A percentile compares a stretch with the other conserved stretches of the same genome.
These are phyloP conservation scores for Scedosporium dehoogii DNA, from an alignment of 2,329 filamentous ascomycete genomes.

Conservation along the genomic window DNA sequence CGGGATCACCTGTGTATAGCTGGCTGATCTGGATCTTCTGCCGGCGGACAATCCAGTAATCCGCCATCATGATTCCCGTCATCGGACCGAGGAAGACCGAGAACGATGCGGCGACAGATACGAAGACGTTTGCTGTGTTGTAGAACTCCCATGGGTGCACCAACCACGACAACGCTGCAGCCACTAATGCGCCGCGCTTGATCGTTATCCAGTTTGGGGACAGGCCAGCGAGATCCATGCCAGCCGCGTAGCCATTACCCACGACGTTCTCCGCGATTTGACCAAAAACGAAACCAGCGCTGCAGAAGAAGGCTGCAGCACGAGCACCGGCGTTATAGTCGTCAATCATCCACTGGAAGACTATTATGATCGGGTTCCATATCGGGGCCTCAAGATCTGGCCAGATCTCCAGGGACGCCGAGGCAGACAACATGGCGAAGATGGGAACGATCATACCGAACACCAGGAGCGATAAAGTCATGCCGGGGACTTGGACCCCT, in stretches of 20 bases:
- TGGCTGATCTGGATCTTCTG: conserved; percentile 26
- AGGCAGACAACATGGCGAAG: conserved; percentile 16
- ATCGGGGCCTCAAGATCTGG: conserved; percentile 14
- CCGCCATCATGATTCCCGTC: conserved; percentile 19
- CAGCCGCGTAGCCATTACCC: conserved; percentile 18
- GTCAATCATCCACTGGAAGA: conserved; percentile 16
- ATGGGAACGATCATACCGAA: conserved; percentile 18
- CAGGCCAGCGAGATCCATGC: conserved; percentile 19
- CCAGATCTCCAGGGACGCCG: conserved; percentile 18
- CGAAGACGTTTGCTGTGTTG: conserved; percentile 17
- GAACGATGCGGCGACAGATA: conserved; percentile 17
- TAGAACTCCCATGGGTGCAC: conserved; percentile 21
- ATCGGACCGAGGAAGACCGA: conserved; percentile 19
- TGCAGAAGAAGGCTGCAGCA: conserved; percentile 19
- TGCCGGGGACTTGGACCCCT: conserved; percentile 15
- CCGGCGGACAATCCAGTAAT: conserved; percentile 21
- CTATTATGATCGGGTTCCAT: conserved; percentile 12
- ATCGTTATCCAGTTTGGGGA: conserved; percentile 19
- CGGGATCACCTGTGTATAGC: conserved; percentile 19
- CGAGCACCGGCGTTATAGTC: conserved; percentile 16
- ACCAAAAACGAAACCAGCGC: conserved; percentile 17
- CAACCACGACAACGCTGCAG: conserved; percentile 14
- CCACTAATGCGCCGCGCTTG: conserved; percentile 17
- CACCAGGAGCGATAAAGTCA: conserved; percentile 17
- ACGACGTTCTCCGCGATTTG: conserved; percentile 20